Conservation (phyloP, 495 filamentous ascomycete species). For the Penicillium chermesinum region DNA sequence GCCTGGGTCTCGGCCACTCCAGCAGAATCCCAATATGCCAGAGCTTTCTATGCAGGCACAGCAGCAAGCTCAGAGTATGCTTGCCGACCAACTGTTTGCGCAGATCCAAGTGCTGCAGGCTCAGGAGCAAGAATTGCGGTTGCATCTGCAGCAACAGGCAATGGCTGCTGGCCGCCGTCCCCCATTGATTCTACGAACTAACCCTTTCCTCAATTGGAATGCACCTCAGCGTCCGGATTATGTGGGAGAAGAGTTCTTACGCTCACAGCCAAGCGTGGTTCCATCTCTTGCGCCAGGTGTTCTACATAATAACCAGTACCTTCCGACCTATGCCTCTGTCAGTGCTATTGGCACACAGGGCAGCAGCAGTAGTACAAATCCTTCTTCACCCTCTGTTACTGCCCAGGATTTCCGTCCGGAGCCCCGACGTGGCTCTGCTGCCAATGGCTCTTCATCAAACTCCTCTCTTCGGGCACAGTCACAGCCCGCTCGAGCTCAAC, state of each 20-base stretch:
- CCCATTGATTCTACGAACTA: constrained; percentile 40
- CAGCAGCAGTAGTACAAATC: constrained; percentile 54
- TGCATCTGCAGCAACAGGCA: constrained; percentile 57
- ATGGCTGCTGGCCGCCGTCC: constrained; percentile 47
- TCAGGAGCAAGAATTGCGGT: constrained; percentile 58
- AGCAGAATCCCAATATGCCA: constrained; percentile 25
- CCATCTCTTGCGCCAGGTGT: constrained; percentile 44
- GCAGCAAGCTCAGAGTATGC: constrained; percentile 44
- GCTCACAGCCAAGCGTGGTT: constrained; percentile 40
- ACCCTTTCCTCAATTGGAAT: constrained; percentile 41
- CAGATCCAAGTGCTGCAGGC: constrained; percentile 61
- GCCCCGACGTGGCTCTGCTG: constrained; percentile 51
- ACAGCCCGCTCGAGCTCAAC: constrained; percentile 55
- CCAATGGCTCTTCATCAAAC: constrained; percentile 44
- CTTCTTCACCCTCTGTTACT: constrained; percentile 57
- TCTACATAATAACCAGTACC: constrained; percentile 44
- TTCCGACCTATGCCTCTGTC: constrained; percentile 43
- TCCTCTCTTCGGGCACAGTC: constrained; percentile 58
- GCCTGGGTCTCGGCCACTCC: constrained; percentile 26
- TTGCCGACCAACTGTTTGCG: constrained; percentile 57
- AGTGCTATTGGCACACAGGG: constrained; percentile 40
- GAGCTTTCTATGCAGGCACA: constrained; percentile 47
- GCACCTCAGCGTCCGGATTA: constrained; percentile 38
- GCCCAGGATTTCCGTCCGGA: constrained; percentile 51
- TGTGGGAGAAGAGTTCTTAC: constrained; percentile 35